Evolutionary conservation across 148 eudicot genomes (phyloP).

Genomic region (Gaultheria prostrata): DNA sequence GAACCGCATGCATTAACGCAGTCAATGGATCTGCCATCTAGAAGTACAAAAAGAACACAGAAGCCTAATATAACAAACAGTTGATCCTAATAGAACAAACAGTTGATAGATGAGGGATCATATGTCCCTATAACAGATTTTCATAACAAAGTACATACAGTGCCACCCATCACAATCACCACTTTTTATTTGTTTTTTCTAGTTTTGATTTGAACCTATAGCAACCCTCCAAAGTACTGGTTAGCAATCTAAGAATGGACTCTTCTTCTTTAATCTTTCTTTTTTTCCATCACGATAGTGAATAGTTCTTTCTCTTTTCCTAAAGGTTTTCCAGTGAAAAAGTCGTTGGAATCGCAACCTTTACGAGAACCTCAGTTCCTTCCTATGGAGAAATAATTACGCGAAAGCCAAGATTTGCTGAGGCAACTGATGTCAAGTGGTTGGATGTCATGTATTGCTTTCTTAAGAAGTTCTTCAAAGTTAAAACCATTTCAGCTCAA

Average conservation of each 20-base stretch:
- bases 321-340: not conserved
- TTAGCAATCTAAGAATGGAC: not conserved
- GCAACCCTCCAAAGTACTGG: not conserved
- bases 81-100: not conserved
- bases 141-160: not conserved
- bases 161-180: not conserved
- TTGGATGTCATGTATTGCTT: not conserved
- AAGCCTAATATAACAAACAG: not conserved
- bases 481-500: not conserved
- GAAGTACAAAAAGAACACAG: constrained; percentile 13
- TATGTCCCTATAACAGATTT: not conserved
- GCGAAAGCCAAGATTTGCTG: constrained; percentile 5
- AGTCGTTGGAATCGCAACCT: not conserved
- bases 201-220: not conserved
- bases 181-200: not conserved
- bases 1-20: constrained; percentile 88
- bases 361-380: not conserved
- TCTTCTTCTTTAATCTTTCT: not conserved
- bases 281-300: not conserved
- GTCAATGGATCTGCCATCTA: constrained; percentile 96
- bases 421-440: constrained; percentile 1
- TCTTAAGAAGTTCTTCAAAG: not conserved
- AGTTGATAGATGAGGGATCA: not conserved
- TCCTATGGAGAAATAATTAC: not conserved
- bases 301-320: not conserved